phyloP scores from a whole-genome alignment of 2,329 filamentous ascomycete genomes.

The Fusarium musae region DNA sequence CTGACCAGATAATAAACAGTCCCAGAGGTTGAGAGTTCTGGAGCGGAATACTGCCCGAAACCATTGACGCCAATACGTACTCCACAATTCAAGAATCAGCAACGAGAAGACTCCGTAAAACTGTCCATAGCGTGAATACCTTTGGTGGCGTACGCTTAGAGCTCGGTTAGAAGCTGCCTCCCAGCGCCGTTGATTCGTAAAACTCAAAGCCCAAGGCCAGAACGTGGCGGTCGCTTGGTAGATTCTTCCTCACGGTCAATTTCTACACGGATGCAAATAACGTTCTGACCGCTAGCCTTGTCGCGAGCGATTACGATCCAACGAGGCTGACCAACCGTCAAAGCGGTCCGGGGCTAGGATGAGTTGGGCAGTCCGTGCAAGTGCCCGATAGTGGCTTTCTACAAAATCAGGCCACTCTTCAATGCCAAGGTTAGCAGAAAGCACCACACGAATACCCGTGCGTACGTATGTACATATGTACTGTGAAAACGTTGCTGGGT shows the following conservation, averaged over 20 bases:
- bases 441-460: neutral
- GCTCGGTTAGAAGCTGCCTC: conserved; percentile 8
- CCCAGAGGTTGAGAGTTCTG: neutral
- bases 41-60: conserved; percentile 3
- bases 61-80: neutral
- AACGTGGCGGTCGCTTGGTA: conserved; percentile 11
- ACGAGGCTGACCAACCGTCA: conserved; percentile 28
- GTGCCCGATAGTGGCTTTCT: conserved; percentile 32
- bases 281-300: conserved; percentile 23
- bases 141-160: conserved; percentile 30
- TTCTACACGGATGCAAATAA: neutral
- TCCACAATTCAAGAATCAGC: neutral
- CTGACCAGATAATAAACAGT: neutral
- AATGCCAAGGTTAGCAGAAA: conserved; percentile 27
- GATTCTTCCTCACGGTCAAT: neutral
- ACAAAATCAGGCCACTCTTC: conserved; percentile 38
- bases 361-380: conserved; percentile 27
- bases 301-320: neutral
- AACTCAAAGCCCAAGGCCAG: neutral
- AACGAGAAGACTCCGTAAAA: conserved; percentile 1
- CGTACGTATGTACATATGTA: neutral
- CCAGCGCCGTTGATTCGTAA: conserved; percentile 18
- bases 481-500: conserved; percentile 32
- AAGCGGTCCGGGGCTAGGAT: conserved; percentile 19
- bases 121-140: neutral